These are phyloP conservation scores for Aspergillus amoenus DNA, from an alignment of 2,329 filamentous ascomycete genomes.

Conservation along the genomic window DNA sequence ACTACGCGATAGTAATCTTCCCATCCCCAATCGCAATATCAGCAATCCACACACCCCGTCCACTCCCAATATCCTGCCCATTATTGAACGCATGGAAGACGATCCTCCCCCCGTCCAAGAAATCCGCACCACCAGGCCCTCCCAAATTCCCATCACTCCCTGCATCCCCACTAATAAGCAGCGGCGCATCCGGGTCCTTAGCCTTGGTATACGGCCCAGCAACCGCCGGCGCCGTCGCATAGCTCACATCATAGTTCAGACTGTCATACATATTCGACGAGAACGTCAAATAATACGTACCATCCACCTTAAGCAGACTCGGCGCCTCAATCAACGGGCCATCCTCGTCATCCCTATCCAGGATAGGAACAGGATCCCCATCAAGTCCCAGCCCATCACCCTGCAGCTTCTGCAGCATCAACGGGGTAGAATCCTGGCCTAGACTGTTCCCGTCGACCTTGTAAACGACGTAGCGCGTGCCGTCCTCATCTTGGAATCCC, in stretches of 20 bases:
- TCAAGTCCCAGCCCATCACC: conserved; percentile 53
- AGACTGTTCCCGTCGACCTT: conserved; percentile 66
- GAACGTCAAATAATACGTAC: conserved; percentile 62
- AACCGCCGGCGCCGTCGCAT: conserved; percentile 46
- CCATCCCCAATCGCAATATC: conserved; percentile 15
- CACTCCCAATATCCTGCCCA: conserved; percentile 19
- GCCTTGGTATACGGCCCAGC: conserved; percentile 32
- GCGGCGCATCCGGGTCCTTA: conserved; percentile 22
- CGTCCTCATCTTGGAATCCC: conserved; percentile 57
- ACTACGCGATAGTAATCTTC: background rate
- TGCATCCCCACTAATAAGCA: conserved; percentile 26
- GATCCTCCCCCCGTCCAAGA: conserved; percentile 26
- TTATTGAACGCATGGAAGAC: conserved; percentile 29
- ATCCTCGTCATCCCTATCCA: conserved; percentile 63
- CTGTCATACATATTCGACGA: conserved; percentile 60
- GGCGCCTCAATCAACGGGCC: conserved; percentile 65
- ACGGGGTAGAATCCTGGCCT: conserved; percentile 43
- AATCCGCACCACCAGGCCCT: conserved; percentile 32
- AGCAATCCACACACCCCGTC: conserved; percentile 22
- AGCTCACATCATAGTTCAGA: conserved; percentile 55
- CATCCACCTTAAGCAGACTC: conserved; percentile 45
- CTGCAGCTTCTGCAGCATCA: conserved; percentile 42
- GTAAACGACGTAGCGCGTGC: conserved; percentile 60
- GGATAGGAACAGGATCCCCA: conserved; percentile 56
- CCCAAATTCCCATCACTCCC: conserved; percentile 25